These are phyloP conservation scores for Trypanosoma rangeli DNA, from an alignment of 208 protist species.

Conservation along the genomic window DNA sequence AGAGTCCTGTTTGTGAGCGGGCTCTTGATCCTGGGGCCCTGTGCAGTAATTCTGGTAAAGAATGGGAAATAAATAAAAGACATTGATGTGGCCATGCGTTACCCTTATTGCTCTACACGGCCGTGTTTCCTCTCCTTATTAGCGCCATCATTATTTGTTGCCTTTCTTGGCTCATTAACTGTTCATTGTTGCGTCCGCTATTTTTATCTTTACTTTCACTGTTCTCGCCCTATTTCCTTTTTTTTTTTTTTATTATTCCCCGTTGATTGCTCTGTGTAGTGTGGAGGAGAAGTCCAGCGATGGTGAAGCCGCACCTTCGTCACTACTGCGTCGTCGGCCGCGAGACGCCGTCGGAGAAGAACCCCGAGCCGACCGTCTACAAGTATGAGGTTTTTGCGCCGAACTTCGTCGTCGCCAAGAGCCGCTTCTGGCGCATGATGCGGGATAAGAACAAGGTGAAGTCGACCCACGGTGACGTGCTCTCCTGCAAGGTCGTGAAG, in stretches of 20 bases:
- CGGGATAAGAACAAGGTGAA: slow-evolving; percentile 98
- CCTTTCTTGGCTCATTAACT: background rate
- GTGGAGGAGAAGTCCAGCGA: slow-evolving; percentile 18
- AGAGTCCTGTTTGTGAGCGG: background rate
- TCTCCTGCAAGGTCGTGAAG: slow-evolving; percentile 93
- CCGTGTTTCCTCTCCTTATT: background rate
- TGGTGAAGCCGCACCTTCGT: slow-evolving; percentile 91
- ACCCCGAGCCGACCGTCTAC: slow-evolving; percentile 85
- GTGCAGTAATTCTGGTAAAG: too few species aligned
- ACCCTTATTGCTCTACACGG: background rate
- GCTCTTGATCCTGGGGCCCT: background rate
- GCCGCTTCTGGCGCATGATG: slow-evolving; percentile 99
- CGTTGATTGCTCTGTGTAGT: slow-evolving; percentile 1
- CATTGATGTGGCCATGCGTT: background rate
- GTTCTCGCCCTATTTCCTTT: background rate
- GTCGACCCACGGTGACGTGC: slow-evolving; percentile 96
- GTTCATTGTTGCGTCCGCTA: background rate
- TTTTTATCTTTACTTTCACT: background rate
- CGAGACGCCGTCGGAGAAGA: slow-evolving; percentile 83
- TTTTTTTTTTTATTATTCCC: background rate
- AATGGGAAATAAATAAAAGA: background rate
- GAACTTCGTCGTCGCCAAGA: slow-evolving; percentile 98
- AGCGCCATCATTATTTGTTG: background rate
- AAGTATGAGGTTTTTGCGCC: slow-evolving; percentile 98
- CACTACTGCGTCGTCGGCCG: slow-evolving; percentile 91